A percentile compares a stretch with the other conserved stretches of the same genome.
Conservation (phyloP, 306 rosid genomes). For the Medicago ruthenica region DNA sequence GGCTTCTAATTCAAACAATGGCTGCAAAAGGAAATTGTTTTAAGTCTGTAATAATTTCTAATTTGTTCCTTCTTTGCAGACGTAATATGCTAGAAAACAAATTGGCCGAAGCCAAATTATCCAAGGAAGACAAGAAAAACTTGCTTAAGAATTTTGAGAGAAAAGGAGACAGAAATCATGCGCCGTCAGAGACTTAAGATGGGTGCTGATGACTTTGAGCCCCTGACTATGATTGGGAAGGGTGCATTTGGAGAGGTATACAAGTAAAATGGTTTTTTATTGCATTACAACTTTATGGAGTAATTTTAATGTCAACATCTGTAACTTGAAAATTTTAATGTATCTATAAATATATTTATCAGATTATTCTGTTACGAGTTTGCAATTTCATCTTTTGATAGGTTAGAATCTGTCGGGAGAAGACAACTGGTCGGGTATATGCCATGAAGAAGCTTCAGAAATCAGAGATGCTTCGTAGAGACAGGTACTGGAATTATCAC, state of each 20-base stretch:
- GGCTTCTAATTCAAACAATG: constrained; percentile 15
- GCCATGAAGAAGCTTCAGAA: constrained; percentile 95
- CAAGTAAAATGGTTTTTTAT: no score
- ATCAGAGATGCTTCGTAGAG: constrained; percentile 91
- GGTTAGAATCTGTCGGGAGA: constrained; percentile 90
- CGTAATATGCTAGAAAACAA: constrained; percentile 79
- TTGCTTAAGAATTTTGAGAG: constrained; percentile 74
- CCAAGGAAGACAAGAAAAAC: constrained; percentile 80
- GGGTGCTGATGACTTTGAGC: constrained; percentile 92
- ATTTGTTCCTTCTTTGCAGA: constrained; percentile 46
- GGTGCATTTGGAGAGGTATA: constrained; percentile 96
- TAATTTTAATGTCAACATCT: no score
- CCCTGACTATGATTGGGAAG: constrained; percentile 83
- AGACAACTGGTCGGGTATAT: constrained; percentile 76
- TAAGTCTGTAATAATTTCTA: background rate
- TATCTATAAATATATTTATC: constrained; percentile 13
- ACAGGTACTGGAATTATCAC: constrained; percentile 59
- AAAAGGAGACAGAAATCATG: constrained; percentile 90
- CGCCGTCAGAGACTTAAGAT: constrained; percentile 85
- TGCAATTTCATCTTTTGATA: constrained; percentile 46
- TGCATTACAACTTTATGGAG: no score
- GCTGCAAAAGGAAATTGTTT: background rate
- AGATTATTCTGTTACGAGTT: constrained; percentile 18
- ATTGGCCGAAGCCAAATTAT: constrained; percentile 84
- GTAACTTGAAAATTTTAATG: constrained; percentile 18